Evolutionary conservation across 371 early-diverging fungal species (phyloP).

Genomic region (Fennellomyces sp.): DNA sequence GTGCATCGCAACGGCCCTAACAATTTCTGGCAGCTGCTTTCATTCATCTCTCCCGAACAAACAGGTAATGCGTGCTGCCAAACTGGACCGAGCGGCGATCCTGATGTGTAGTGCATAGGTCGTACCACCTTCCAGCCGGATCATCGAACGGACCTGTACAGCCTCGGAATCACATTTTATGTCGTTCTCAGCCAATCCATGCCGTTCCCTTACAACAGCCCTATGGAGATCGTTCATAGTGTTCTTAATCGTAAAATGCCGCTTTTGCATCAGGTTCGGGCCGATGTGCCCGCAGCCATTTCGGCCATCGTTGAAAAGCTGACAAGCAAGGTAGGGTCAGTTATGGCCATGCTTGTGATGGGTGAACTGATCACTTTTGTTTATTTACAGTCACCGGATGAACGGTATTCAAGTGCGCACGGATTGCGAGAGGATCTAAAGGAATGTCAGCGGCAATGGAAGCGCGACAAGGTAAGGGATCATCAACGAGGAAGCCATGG

Average conservation of each 20-base stretch:
- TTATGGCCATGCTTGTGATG: too few species aligned
- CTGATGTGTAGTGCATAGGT: too few species aligned
- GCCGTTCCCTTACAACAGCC: slow-evolving; percentile 53
- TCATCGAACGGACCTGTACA: slow-evolving; percentile 64
- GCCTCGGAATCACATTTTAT: slow-evolving; percentile 57
- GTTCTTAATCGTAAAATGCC: slow-evolving; percentile 56
- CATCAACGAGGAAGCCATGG: background rate
- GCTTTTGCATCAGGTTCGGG: slow-evolving; percentile 38
- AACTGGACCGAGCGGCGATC: too few species aligned
- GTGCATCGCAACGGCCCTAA: slow-evolving; percentile 32
- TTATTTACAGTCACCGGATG: slow-evolving; percentile 56
- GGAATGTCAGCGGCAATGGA: slow-evolving; percentile 43
- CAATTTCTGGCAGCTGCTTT: slow-evolving; percentile 40
- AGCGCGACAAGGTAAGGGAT: slow-evolving; percentile 7
- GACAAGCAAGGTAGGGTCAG: slow-evolving; percentile 64
- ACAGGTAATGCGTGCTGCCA: too few species aligned
- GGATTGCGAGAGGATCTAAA: slow-evolving; percentile 60
- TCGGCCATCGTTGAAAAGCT: slow-evolving; percentile 59
- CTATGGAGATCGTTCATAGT: slow-evolving; percentile 62
- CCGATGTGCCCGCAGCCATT: slow-evolving; percentile 50
- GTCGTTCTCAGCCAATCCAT: slow-evolving; percentile 50
- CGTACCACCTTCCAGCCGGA: slow-evolving; percentile 63
- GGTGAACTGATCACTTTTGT: background rate
- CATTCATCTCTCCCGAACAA: slow-evolving; percentile 61
- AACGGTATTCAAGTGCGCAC: slow-evolving; percentile 61